Base-by-base conservation (phyloP, 805 yeast genomes). In the Lipomyces yamadae region DNA sequence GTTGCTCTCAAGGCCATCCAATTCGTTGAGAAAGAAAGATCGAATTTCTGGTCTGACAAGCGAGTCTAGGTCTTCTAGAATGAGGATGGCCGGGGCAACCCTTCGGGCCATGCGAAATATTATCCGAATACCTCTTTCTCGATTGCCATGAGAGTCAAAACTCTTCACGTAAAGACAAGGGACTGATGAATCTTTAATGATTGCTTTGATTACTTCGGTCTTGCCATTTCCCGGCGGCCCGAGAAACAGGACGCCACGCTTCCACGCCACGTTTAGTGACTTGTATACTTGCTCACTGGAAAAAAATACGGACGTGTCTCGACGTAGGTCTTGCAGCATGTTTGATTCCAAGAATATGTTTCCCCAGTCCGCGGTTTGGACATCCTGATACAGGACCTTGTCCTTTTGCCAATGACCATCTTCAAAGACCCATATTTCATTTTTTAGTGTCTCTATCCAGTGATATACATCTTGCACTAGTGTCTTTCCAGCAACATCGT, bases 371-470 rank as follows among this genome's bases (percentile, higher is more conserved):
- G 56, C 33, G 24, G 34, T 33, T 18, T 53, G 56, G 56, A 53
- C 56, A 53, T 3, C 56, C 7, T 24, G 4, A 4, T 53, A 53
- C 56, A 53, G n/a, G 13, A 4, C 33, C 33, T 53, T 53, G 56
- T 53, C 56, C 56, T 53, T 53, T 53, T 33, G n/a, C 56, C 56
- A 53, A 33, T 24, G 24, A 24, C 2, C 56, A 13, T 53, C n/a
- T 13, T 53, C 35, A 10, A 53, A 53, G 11, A 33, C 58, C 58
- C 58, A 56, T 48, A 56, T 30, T 56, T 56, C 58, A 30, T 56
- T 7, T n/a, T 56, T 56, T 11, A 37, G 13, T 4, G 24, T 56
- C 4, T 56, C 58, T 30, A 56, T 56, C 58, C 58, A 56, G 29
- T 30, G 32, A 8, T 56, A 56, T 32, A 56, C 58, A 32, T 30